phyloP scores from a whole-genome alignment of 345 rosid species.

The Eucalyptus paniculata region DNA sequence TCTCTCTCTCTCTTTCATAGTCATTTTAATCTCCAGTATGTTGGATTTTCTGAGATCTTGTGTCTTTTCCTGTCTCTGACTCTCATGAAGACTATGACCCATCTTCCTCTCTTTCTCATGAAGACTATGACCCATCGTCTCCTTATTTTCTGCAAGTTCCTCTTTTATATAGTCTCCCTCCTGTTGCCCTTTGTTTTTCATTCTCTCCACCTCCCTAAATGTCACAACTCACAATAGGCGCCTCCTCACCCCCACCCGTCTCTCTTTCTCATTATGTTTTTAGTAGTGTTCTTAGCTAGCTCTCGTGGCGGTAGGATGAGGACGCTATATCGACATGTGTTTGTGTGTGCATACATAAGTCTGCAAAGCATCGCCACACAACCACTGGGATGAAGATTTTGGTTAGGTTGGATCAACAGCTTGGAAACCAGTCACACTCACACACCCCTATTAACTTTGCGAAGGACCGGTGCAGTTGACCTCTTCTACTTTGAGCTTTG shows the following conservation, averaged over 20 bases:
- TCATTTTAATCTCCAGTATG: background rate
- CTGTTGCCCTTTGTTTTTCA: background rate
- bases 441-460: background rate
- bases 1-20: background rate
- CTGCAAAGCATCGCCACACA: background rate
- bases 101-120: constrained; percentile 8
- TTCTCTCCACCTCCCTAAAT: background rate
- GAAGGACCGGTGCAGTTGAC: background rate
- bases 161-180: background rate
- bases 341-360: background rate
- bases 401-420: background rate
- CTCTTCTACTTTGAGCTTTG: background rate
- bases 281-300: background rate
- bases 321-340: background rate
- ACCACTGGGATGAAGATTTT: background rate
- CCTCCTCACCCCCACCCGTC: background rate
- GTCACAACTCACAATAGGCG: background rate
- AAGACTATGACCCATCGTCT: background rate
- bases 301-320: background rate
- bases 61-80: constrained; percentile 56
- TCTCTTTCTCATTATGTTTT: background rate
- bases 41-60: constrained; percentile 39
- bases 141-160: background rate
- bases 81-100: constrained; percentile 55
- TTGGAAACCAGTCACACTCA: background rate